Base-by-base conservation (phyloP, 2,329 filamentous ascomycete genomes). In the Cadophora sp. region DNA sequence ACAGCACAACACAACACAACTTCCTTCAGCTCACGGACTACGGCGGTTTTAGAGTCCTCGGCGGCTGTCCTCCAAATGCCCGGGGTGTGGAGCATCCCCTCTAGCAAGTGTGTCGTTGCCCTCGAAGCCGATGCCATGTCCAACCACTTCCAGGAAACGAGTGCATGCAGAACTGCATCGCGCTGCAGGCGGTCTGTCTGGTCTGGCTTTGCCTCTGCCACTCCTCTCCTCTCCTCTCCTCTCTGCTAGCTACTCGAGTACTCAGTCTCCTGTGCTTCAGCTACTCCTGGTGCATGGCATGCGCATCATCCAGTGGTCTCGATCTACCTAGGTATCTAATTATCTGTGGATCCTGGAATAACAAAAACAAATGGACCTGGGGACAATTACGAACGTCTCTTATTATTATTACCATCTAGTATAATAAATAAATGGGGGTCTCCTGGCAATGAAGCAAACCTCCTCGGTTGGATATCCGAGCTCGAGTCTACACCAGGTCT, bases 401-500 rank as follows among this genome's bases (percentile, higher is more conserved):
- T 16, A n/a, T 18, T 20, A 22, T 18, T 3, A 22, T 39, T 39
- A 36, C 18, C 5, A 41, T 36, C 20, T 39, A n/a, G 18, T 39
- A 24, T 43, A 58, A 30, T 30, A 58, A 58, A 30, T 30, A 30
- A 39, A 58, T 48, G n/a, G 55, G 20, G 55, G 36, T 18, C 18
- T 4, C 11, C 9, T 11, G 33, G 33, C 7, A 18, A 43, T 6
- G n/a, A 24, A 30, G 9, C 18, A 48, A 9, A 48, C 5, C 22
- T 45, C 22, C 39, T 60, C 41, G 22, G 58, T 33, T 60, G 22
- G 41, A 60, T 22, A 47, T 60, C 58, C 58, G 58, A 48, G 22
- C 27, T 30, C 27, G 27, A 30, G 27, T 30, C 27, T 30, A 30
- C 27, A 30, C 27, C 27, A 30, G 43, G 18, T 8, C 16, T 16